A percentile compares a stretch with the other conserved stretches of the same genome.
phyloP scores from a whole-genome alignment of 2,329 filamentous ascomycete species.

The Cadophora sp. region DNA sequence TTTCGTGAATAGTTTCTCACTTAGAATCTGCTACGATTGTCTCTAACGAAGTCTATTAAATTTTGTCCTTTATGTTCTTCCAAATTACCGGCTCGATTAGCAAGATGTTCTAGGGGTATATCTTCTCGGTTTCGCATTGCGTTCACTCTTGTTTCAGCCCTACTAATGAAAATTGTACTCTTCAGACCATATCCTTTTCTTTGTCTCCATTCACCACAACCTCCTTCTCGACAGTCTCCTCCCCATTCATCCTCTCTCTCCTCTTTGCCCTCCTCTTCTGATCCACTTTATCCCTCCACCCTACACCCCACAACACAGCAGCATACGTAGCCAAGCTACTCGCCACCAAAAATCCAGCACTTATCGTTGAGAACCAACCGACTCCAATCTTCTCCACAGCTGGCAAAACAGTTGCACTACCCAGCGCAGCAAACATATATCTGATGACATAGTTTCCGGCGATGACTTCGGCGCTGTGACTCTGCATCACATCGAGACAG shows the following conservation, averaged over 20 bases:
- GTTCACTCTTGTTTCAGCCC: neutral
- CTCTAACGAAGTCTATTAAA: too few species aligned
- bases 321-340: conserved; percentile 34
- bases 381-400: conserved; percentile 77
- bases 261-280: conserved; percentile 50
- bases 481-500: conserved; percentile 82
- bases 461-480: conserved; percentile 73
- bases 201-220: conserved; percentile 21
- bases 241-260: conserved; percentile 29
- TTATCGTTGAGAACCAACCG: conserved; percentile 81
- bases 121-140: neutral
- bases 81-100: too few species aligned
- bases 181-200: conserved; percentile 30
- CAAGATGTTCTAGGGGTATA: too few species aligned
- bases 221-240: conserved; percentile 9
- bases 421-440: conserved; percentile 76
- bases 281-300: conserved; percentile 57
- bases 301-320: conserved; percentile 38
- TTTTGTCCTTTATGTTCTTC: too few species aligned
- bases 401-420: conserved; percentile 75
- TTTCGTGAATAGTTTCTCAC: too few species aligned
- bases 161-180: neutral
- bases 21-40: too few species aligned
- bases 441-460: conserved; percentile 82
- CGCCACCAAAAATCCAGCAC: conserved; percentile 59